Percentiles rank a stretch among this genome's conserved stretches.
phyloP scores from a whole-genome alignment of 2,329 filamentous ascomycete genomes.

The Furcasterigmium sp. region DNA sequence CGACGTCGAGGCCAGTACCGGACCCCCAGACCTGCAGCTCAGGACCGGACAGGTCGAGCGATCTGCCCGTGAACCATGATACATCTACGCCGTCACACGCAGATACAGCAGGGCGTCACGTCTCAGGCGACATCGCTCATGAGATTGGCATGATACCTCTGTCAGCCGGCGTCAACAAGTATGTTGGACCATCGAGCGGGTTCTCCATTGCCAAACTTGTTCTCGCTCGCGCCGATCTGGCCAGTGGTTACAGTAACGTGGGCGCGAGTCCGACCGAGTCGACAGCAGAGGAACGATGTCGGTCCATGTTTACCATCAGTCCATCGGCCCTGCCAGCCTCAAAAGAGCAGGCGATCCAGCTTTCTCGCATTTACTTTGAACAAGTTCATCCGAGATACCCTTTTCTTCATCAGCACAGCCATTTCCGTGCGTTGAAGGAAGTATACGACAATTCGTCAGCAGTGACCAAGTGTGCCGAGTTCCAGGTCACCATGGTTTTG shows the following conservation, averaged over 20 bases:
- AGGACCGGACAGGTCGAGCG: too few species aligned
- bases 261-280: too few species aligned
- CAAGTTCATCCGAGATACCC: slow-evolving; percentile 43
- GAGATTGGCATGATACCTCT: slow-evolving; percentile 43
- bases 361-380: slow-evolving; percentile 42
- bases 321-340: neutral
- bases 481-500: slow-evolving; percentile 49
- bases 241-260: too few species aligned
- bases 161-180: slow-evolving; percentile 18
- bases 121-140: slow-evolving; percentile 28
- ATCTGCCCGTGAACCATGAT: too few species aligned
- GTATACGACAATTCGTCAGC: slow-evolving; percentile 19
- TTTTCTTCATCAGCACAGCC: slow-evolving; percentile 39
- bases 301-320: slow-evolving; percentile 17
- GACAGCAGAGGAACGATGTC: slow-evolving; percentile 6
- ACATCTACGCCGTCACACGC: slow-evolving; percentile 8
- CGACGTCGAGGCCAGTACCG: too few species aligned
- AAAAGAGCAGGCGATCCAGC: slow-evolving; percentile 28
- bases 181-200: slow-evolving; percentile 51
- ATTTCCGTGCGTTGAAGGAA: slow-evolving; percentile 17
- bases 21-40: too few species aligned
- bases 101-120: too few species aligned
- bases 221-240: slow-evolving; percentile 20
- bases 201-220: slow-evolving; percentile 47
- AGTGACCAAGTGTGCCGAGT: slow-evolving; percentile 15